Evolutionary conservation across 805 yeast genomes (phyloP).

Genomic region (Saturnispora serradocipensis): DNA sequence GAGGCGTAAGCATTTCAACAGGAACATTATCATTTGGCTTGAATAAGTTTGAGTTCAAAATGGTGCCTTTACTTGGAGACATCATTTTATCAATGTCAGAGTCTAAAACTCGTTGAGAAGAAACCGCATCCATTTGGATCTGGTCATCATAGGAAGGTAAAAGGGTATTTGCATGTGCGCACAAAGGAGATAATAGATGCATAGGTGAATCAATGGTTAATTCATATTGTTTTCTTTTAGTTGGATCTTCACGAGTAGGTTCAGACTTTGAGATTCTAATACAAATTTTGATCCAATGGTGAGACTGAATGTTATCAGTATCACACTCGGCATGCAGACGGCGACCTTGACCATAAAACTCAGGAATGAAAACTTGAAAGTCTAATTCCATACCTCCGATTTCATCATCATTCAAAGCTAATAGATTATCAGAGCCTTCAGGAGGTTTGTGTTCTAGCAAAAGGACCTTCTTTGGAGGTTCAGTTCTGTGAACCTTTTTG

Average conservation of each 20-base stretch:
- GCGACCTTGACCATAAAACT: constrained; percentile 44
- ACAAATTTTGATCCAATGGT: constrained; percentile 93
- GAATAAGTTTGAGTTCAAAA: constrained; percentile 40
- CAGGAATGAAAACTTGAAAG: constrained; percentile 80
- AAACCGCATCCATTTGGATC: constrained; percentile 11
- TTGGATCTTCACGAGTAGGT: constrained; percentile 33
- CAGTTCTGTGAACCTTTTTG: constrained; percentile 84
- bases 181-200: constrained; percentile 64
- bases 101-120: background rate
- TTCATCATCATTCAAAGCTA: constrained; percentile 38
- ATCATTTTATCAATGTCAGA: constrained; percentile 19
- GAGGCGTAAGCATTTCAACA: constrained; percentile 48
- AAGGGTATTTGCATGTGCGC: constrained; percentile 73
- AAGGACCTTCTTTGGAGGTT: constrained; percentile 75
- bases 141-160: constrained; percentile 55
- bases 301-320: constrained; percentile 68
- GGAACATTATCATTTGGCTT: constrained; percentile 40
- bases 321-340: constrained; percentile 81
- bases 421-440: constrained; percentile 38
- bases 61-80: constrained; percentile 19
- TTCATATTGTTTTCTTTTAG: constrained; percentile 83
- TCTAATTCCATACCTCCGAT: constrained; percentile 72
- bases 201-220: constrained; percentile 93
- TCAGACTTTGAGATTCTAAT: constrained; percentile 66
- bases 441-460: constrained; percentile 72